Evolutionary conservation across 768 basidiomycete species (phyloP), one percentile per base, ranked within the genome.

Genomic region (Royoungia palumana): DNA sequence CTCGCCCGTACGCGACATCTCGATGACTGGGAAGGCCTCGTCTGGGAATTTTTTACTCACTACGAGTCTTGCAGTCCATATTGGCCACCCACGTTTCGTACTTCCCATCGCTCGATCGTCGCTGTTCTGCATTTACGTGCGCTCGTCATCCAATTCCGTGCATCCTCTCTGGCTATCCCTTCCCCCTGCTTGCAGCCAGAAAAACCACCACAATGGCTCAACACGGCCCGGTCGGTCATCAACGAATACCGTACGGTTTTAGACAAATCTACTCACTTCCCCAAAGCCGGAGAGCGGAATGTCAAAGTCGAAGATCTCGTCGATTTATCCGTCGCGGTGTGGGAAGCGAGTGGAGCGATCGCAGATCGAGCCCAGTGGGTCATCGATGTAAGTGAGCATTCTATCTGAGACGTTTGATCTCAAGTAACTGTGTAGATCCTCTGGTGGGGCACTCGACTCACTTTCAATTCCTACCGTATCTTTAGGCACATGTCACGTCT

Each of bases 401-500:
- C 37, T 8, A 10, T 46, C 32, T 20, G 44, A 0, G 25, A 41
- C 20, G 0, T 35, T 25, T n/a, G n/a, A 46, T 46, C 35, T 51
- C 10, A 44, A 45, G 16, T 24, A 34, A 12, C n/a, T 1, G 35
- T 39, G 28, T 64, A 89, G 88, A 79, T 92, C 19, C 76, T 97
- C 2, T 95, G 92, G 88, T 94, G 92, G 92, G 87, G 92, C 1
- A 94, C 92, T 9, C 83, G 86, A 19, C 78, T 94, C 19, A 98
- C 95, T 0, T 96, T 97, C 75, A 94, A 96, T 62, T 94, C 90
- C 0, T 87, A 86, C 51, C 80, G 83, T 9, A 72, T 97, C 8
- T 79, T 90, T 46, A 83, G 94, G 1, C 89, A 96, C 66, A 84
- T 97, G 75, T 81, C 82, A 24, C 82, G 87, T 2, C 68, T 94